A percentile compares a stretch with the other conserved stretches of the same genome.
phyloP scores from a whole-genome alignment of 2,329 filamentous ascomycete genomes.

The Alternaria sp. region DNA sequence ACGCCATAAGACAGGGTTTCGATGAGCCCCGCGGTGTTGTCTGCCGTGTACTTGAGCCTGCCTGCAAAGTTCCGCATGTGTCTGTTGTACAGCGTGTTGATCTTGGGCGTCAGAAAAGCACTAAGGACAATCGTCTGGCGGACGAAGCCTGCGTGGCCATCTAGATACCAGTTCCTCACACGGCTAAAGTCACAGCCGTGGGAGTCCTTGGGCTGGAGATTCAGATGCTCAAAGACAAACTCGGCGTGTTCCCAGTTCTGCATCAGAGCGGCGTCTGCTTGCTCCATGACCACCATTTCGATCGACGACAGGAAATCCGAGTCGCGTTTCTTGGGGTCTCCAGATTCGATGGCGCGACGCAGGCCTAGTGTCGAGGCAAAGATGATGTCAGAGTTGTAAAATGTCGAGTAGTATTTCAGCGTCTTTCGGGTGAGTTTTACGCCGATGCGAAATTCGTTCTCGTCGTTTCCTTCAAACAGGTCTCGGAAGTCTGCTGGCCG shows the following conservation, averaged over 20 bases:
- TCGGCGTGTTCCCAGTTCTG: constrained; percentile 98
- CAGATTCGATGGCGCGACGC: constrained; percentile 86
- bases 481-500: constrained; percentile 88
- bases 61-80: constrained; percentile 84
- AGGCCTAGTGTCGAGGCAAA: constrained; percentile 89
- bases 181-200: constrained; percentile 95
- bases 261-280: constrained; percentile 93
- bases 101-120: constrained; percentile 86
- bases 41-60: constrained; percentile 73
- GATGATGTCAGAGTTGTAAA: constrained; percentile 96
- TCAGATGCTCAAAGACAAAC: constrained; percentile 90
- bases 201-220: constrained; percentile 85
- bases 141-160: constrained; percentile 79
- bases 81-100: constrained; percentile 79
- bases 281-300: constrained; percentile 88
- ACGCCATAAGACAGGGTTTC: constrained; percentile 72
- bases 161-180: constrained; percentile 91
- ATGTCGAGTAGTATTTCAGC: constrained; percentile 91
- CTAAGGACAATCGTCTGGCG: constrained; percentile 87
- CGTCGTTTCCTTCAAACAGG: constrained; percentile 92
- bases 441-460: constrained; percentile 96
- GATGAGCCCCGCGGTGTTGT: constrained; percentile 76
- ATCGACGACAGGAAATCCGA: constrained; percentile 94
- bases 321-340: constrained; percentile 73
- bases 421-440: constrained; percentile 97